Base-by-base conservation (phyloP, 176 grass and related monocot species). In the Puccinellia tenuiflora region DNA sequence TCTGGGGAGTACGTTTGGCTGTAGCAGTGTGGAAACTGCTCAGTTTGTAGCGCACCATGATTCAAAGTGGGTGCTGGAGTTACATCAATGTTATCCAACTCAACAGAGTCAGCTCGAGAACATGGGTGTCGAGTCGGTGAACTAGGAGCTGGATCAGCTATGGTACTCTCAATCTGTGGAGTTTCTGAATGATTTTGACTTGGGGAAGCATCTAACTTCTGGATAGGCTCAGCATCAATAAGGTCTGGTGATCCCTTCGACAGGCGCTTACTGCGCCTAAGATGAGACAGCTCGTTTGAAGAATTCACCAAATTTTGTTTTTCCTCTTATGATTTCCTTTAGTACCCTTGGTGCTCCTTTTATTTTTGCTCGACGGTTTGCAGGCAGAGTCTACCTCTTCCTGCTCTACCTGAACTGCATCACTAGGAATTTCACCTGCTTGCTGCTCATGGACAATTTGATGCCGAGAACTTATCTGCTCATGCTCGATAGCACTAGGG, bases 231-330 rank as follows among this genome's bases (percentile, higher is more conserved):
- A 54, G 39, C 4, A 31, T 76, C 82, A 76, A 40, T 70, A 56
- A 59, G 30, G 39, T 61, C 39, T 5, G 18, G 17, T n/a, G 62
- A 69, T 53, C 51, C 72, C 33, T 89, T 89, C 28, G n/a, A 45
- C 43, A 82, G 42, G 62, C 83, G 63, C 54, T 85, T 85, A 45
- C 83, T 85, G 59, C 43, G 53, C 63, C 83, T 85, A 50, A 85
- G 63, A 70, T 72, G 83, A 81, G 62, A 46, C 20, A 46, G 7
- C 9, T 71, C 83, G 77, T 42, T 89, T 64, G 78, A 61, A 72
- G 64, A 46, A 82, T 42, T 77, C 22, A 28, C 25, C 11, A 53
- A 31, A 22, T 40, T 15, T 71, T 81, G 38, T 6, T 71, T 89
- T 76, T 79, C 28, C 76, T 85, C 62, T 71, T 89, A 67, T 69